phyloP scores from a whole-genome alignment of 371 early-diverging fungal genomes.

The Smittium culicis region DNA sequence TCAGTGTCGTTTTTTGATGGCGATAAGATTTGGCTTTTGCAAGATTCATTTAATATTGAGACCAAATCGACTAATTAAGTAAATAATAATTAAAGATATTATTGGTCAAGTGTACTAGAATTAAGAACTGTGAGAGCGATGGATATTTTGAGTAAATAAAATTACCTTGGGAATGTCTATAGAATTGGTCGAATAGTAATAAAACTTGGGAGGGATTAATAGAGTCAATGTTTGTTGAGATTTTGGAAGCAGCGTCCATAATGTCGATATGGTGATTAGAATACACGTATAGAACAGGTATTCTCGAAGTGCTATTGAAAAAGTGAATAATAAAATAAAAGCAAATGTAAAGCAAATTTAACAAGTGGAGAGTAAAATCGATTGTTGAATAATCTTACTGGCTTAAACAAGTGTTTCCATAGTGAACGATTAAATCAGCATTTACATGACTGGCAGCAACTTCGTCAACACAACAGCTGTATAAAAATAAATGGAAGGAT shows the following conservation, averaged over 20 bases:
- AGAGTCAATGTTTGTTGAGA: constrained; percentile 28
- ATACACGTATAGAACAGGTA: constrained; percentile 78
- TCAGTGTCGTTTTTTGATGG: constrained; percentile 11
- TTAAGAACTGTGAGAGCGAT: too few species aligned
- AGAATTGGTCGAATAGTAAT: not conserved
- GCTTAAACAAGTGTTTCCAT: constrained; percentile 79
- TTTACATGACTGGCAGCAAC: constrained; percentile 81
- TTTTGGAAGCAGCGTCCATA: constrained; percentile 34
- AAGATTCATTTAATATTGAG: not conserved
- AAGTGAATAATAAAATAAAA: not conserved
- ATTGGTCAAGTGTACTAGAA: not conserved
- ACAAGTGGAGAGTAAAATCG: not conserved
- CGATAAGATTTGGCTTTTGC: constrained; percentile 15
- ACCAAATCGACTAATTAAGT: not conserved
- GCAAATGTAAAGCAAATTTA: not conserved
- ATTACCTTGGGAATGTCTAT: not conserved
- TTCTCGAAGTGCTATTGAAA: constrained; percentile 38
- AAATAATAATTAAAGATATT: not conserved
- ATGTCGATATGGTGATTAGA: constrained; percentile 55
- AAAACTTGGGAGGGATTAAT: not conserved
- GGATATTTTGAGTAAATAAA: too few species aligned
- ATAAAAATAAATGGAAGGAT: not conserved
- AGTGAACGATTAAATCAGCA: constrained; percentile 78
- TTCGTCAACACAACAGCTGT: constrained; percentile 90
- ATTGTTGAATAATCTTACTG: constrained; percentile 36